Conservation (phyloP, 2,329 filamentous ascomycete species). For the Alternaria angustiovoidea region DNA sequence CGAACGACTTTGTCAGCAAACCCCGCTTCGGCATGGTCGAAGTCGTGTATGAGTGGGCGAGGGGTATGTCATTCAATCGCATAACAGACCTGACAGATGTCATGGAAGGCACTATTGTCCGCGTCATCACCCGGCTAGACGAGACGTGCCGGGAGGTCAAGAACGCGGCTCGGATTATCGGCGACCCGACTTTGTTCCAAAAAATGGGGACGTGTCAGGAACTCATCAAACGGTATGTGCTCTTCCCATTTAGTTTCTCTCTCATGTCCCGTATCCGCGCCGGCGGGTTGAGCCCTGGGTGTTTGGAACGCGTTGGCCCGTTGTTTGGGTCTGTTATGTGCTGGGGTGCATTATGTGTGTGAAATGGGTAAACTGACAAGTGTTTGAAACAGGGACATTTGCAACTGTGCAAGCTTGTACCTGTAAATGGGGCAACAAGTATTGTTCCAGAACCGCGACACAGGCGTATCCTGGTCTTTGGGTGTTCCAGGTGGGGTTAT, state of each 20-base stretch:
- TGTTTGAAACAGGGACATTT: slow-evolving; percentile 48
- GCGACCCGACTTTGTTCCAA: slow-evolving; percentile 88
- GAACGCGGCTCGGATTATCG: slow-evolving; percentile 93
- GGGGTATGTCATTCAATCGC: slow-evolving; percentile 97
- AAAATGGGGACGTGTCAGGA: slow-evolving; percentile 99
- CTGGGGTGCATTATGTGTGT: not conserved
- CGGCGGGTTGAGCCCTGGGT: not conserved
- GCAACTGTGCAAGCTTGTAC: slow-evolving; percentile 52
- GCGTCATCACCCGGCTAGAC: slow-evolving; percentile 91
- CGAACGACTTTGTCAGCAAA: slow-evolving; percentile 87
- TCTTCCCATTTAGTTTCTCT: not conserved
- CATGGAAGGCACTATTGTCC: slow-evolving; percentile 94
- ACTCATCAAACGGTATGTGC: slow-evolving; percentile 93
- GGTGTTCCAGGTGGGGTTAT: not conserved
- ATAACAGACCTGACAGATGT: slow-evolving; percentile 97
- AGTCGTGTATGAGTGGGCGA: slow-evolving; percentile 98
- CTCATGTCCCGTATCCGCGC: slow-evolving; percentile 3
- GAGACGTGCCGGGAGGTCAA: slow-evolving; percentile 98
- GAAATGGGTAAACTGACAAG: slow-evolving; percentile 1
- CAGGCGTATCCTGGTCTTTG: not conserved
- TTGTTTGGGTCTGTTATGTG: not conserved
- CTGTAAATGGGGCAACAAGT: slow-evolving; percentile 34
- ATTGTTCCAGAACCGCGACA: slow-evolving; percentile 1
- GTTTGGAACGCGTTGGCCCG: not conserved
- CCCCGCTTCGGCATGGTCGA: slow-evolving; percentile 94